Base-by-base conservation (phyloP, 2,329 filamentous ascomycete species). In the Ceratocystis eucalypticola region DNA sequence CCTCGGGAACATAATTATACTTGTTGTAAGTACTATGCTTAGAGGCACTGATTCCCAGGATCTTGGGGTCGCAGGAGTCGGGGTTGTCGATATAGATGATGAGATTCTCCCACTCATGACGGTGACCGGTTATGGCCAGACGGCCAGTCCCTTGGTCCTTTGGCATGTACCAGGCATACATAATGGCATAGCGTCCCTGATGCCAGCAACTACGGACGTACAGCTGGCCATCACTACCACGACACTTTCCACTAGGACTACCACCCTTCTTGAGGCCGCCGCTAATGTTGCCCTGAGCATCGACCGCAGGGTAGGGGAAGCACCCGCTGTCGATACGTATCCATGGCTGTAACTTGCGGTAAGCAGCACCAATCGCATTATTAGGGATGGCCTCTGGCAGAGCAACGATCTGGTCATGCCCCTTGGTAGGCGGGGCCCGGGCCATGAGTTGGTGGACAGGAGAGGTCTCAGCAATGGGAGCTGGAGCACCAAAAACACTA, bases 291-390 rank as follows among this genome's bases (percentile, higher is more conserved):
- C 84, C 84, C 0, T 75, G 72, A 0, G 77, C 77, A 69, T 87
- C 80, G 1, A 87, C 84, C 1, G 80, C 84, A 0, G 84, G 83
- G 71, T 84, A 87, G 0, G 84, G 82, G 7, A 86, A 83, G 69
- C 84, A 87, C 59, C 84, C 84, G 20, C 78, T 76, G 4, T 85
- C 79, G 10, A 62, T 68, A 28, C 71, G 71, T 41, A 76, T 70
- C 67, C 71, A 74, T 10, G 74, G 74, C 69, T 75, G 74, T 70
- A 73, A 74, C 69, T 74, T 75, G n/a, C 73, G 70, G 62, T 74
- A 74, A 33, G 73, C 66, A 28, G 67, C 65, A 28, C 74, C 74
- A 45, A 70, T 68, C 6, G 69, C 70, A 64, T 69, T 71, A 17
- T 70, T 68, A 5, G 74, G 74, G 41, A 74, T 71, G 8, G 72